Percentiles rank a stretch among this genome's conserved stretches.
Evolutionary conservation across 2,329 filamentous ascomycete genomes (phyloP).

Genomic region (Pseudogymnoascus verrucosus): DNA sequence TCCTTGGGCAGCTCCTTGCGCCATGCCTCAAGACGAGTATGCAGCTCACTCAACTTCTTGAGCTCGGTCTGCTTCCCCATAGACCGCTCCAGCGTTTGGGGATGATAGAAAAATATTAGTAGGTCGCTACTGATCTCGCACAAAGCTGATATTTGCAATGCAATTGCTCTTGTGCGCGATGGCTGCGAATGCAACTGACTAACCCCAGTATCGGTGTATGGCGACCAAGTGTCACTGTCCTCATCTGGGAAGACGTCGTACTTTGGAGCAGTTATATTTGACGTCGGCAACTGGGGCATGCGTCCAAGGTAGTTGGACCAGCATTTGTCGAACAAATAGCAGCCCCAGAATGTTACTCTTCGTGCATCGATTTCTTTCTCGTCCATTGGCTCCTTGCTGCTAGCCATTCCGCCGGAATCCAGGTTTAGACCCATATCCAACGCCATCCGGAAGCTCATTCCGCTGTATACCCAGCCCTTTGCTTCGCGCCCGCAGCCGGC

Average conservation of each 20-base stretch:
- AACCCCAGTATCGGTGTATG: conserved; percentile 78
- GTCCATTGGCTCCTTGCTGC: conserved; percentile 50
- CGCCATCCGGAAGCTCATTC: conserved; percentile 97
- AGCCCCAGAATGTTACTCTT: conserved; percentile 93
- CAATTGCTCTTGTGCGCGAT: conserved; percentile 72
- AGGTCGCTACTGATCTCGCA: conserved; percentile 94
- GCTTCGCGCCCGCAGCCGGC: conserved; percentile 90
- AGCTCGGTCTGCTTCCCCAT: conserved; percentile 75
- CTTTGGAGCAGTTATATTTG: conserved; percentile 75
- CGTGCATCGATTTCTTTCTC: conserved; percentile 85
- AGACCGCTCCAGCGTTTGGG: conserved; percentile 53
- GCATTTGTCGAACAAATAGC: conserved; percentile 96
- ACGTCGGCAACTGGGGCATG: conserved; percentile 74
- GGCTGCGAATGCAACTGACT: conserved; percentile 67
- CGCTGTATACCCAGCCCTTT: conserved; percentile 96
- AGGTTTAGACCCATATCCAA: conserved; percentile 88
- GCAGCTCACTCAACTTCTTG: conserved; percentile 86
- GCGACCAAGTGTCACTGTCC: conserved; percentile 77
- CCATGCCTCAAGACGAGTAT: conserved; percentile 86
- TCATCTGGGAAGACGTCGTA: conserved; percentile 87
- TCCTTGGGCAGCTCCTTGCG: conserved; percentile 74
- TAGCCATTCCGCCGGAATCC: conserved; percentile 60
- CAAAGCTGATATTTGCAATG: conserved; percentile 71
- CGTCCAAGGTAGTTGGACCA: conserved; percentile 97
- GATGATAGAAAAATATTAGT: conserved; percentile 85